phyloP scores from a whole-genome alignment of 2,329 filamentous ascomycete genomes.

The Stylonectria norvegica region DNA sequence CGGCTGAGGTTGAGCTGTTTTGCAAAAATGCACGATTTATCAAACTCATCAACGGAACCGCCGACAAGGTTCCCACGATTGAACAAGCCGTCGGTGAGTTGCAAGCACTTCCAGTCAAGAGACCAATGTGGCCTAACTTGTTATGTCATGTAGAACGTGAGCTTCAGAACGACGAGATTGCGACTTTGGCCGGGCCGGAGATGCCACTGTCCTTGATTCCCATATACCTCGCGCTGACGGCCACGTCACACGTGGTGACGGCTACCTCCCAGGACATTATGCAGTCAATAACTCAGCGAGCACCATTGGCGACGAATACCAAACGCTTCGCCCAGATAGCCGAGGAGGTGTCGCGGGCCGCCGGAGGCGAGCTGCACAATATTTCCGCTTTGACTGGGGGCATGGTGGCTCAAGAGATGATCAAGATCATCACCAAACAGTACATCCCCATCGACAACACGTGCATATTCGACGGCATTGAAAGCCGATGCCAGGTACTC shows the following conservation, averaged over 20 bases:
- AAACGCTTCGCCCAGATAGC: constrained; percentile 53
- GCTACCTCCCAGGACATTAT: constrained; percentile 54
- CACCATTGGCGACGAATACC: constrained; percentile 47
- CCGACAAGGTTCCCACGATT: constrained; percentile 43
- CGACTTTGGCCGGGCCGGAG: constrained; percentile 43
- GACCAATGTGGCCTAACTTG: constrained; percentile 1
- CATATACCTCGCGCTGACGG: constrained; percentile 64
- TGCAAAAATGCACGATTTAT: constrained; percentile 95
- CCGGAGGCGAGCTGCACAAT: constrained; percentile 87
- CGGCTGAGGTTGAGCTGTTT: constrained; percentile 80
- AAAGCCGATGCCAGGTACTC: constrained; percentile 55
- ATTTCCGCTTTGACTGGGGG: constrained; percentile 84
- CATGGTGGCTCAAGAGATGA: constrained; percentile 93
- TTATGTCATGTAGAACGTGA: constrained; percentile 44
- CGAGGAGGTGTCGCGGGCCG: constrained; percentile 70
- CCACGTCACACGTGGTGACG: constrained; percentile 45
- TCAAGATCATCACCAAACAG: constrained; percentile 79
- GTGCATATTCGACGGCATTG: constrained; percentile 67
- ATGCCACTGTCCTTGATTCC: constrained; percentile 60
- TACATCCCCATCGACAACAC: constrained; percentile 70
- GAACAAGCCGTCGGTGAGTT: constrained; percentile 54
- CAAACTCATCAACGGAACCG: constrained; percentile 69
- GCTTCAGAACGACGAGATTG: constrained; percentile 51
- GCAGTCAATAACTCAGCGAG: constrained; percentile 38
- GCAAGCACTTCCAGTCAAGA: too few relatives aligned